phyloP scores from a whole-genome alignment of 805 yeast species.

The Ogataea thermomethanolica region DNA sequence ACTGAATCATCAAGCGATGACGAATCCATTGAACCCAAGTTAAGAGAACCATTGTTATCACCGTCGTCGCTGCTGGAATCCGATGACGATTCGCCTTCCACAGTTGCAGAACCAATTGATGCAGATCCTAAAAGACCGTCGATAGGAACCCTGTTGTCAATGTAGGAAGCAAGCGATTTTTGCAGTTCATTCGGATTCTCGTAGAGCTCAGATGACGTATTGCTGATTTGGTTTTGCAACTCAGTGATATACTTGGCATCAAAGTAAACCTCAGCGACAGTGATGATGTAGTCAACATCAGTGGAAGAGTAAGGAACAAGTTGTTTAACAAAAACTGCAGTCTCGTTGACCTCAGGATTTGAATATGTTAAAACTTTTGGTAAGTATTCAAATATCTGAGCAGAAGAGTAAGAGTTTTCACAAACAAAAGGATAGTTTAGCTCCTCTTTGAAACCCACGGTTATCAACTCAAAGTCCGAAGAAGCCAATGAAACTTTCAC shows the following conservation, averaged over 20 bases:
- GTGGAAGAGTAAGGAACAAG: conserved; percentile 71
- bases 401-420: conserved; percentile 65
- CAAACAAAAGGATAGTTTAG: conserved; percentile 86
- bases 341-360: conserved; percentile 34
- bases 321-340: conserved; percentile 55
- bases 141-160: conserved; percentile 68
- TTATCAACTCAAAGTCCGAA: conserved; percentile 51
- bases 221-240: conserved; percentile 48
- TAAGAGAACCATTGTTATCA: conserved; percentile 5
- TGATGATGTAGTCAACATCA: conserved; percentile 61
- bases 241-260: conserved; percentile 50
- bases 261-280: conserved; percentile 86
- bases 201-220: conserved; percentile 58
- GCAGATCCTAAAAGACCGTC: conserved; percentile 37
- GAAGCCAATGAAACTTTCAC: conserved; percentile 38
- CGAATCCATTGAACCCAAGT: conserved; percentile 29
- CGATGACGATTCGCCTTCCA: conserved; percentile 14
- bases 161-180: conserved; percentile 56
- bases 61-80: conserved; percentile 3
- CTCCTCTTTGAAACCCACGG: conserved; percentile 73
- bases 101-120: conserved; percentile 11
- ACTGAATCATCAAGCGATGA: background rate
- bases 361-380: conserved; percentile 72
- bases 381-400: conserved; percentile 80
- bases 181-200: conserved; percentile 53